phyloP scores from a whole-genome alignment of 768 basidiomycete species.

The Termitomyces sp. region DNA sequence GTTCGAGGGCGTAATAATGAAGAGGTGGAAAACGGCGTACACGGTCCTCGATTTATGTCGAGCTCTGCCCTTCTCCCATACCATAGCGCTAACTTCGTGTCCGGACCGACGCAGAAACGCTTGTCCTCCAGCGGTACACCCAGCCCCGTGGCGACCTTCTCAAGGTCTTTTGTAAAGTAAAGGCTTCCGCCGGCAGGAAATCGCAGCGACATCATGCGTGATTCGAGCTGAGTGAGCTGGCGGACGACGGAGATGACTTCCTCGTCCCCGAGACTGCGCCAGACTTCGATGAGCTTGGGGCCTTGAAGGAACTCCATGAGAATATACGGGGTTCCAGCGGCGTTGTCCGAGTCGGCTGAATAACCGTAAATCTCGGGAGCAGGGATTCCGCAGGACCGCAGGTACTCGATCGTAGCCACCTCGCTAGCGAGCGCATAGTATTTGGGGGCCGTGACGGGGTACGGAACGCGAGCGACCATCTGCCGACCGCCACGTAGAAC shows the following conservation, averaged over 20 bases:
- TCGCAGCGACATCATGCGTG: slow-evolving; percentile 37
- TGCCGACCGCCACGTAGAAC: background rate
- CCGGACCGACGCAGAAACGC: background rate
- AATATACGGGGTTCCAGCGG: background rate
- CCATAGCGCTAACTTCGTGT: background rate
- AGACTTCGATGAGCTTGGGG: background rate
- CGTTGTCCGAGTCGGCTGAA: background rate
- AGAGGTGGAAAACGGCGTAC: background rate
- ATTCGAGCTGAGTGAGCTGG: slow-evolving; percentile 43
- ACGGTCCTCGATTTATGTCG: background rate
- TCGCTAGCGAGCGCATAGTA: background rate
- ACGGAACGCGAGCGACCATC: slow-evolving; percentile 37
- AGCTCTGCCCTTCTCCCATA: background rate
- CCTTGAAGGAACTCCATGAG: background rate
- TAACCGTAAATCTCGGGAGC: background rate
- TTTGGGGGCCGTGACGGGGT: slow-evolving; percentile 24
- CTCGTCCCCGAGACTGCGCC: slow-evolving; percentile 20
- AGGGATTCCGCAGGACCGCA: background rate
- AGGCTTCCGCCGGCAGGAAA: slow-evolving; percentile 28
- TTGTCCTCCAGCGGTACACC: background rate
- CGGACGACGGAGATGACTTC: slow-evolving; percentile 35
- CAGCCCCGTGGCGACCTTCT: slow-evolving; percentile 14
- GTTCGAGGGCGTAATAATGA: slow-evolving; percentile 11
- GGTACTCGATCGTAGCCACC: background rate
- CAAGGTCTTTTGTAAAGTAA: slow-evolving; percentile 17